A percentile compares a stretch with the other conserved stretches of the same genome.
Evolutionary conservation across 257 asterid species (phyloP).

Genomic region (Linderniella brevidens): DNA sequence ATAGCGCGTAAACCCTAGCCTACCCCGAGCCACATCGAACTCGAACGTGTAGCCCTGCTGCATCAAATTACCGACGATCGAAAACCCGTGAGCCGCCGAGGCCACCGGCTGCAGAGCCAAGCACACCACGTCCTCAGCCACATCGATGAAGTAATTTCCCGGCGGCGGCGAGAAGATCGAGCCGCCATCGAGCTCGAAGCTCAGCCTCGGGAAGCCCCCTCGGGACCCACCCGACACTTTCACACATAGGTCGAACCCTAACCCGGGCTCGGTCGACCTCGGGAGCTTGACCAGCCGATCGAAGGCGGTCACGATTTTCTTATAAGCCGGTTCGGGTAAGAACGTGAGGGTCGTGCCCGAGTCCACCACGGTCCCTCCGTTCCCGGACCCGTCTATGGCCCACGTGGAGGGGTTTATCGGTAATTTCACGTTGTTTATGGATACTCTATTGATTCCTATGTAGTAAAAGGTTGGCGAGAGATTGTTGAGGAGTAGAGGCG

Average conservation of each 20-base stretch:
- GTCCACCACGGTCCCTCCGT: constrained; percentile 68
- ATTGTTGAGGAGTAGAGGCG: constrained; percentile 41
- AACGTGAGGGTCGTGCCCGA: constrained; percentile 79
- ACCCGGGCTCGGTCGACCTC: constrained; percentile 13
- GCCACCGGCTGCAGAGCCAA: constrained; percentile 65
- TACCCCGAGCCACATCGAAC: constrained; percentile 40
- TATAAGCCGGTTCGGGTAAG: constrained; percentile 41
- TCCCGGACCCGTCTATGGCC: constrained; percentile 47
- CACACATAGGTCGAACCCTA: constrained; percentile 46
- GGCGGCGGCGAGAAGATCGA: constrained; percentile 44
- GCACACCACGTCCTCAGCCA: constrained; percentile 46
- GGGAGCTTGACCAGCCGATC: constrained; percentile 41
- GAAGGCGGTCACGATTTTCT: constrained; percentile 22
- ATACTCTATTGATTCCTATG: constrained; percentile 31
- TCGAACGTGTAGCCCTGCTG: constrained; percentile 68
- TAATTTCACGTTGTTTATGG: constrained; percentile 24
- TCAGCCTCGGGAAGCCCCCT: constrained; percentile 40
- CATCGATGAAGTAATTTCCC: constrained; percentile 51
- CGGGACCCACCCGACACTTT: constrained; percentile 26
- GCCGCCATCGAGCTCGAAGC: constrained; percentile 53
- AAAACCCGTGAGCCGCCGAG: constrained; percentile 24
- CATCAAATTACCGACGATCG: constrained; percentile 74
- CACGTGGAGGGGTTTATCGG: constrained; percentile 58
- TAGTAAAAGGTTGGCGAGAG: constrained; percentile 53
- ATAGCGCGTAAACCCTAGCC: constrained; percentile 41